Conservation (phyloP, 257 asterid genomes). For the Eucommia ulmoides region DNA sequence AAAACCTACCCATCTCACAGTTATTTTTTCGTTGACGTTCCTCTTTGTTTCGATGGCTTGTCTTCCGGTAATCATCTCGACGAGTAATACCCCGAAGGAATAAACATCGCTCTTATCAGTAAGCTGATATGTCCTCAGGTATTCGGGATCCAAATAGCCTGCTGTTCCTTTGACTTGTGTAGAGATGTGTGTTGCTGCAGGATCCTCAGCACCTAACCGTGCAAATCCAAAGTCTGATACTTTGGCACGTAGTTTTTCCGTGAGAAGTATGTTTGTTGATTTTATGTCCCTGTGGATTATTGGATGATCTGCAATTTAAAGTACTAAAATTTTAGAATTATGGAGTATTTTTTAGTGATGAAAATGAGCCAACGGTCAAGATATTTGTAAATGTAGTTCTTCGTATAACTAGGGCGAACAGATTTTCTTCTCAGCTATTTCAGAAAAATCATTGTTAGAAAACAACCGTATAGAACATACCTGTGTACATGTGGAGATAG, state of each 20-base stretch:
- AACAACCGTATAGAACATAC: no score
- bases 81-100: slow-evolving; percentile 65
- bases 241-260: slow-evolving; percentile 54
- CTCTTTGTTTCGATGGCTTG: slow-evolving; percentile 39
- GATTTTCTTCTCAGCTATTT: no score
- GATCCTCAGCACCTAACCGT: slow-evolving; percentile 34
- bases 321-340: background rate
- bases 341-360: background rate
- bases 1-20: slow-evolving; percentile 49
- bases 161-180: slow-evolving; percentile 69
- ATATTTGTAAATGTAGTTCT: no score
- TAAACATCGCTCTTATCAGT: slow-evolving; percentile 70
- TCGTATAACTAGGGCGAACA: no score
- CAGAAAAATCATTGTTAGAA: no score
- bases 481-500: slow-evolving; percentile 63
- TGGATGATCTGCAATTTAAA: slow-evolving; percentile 44
- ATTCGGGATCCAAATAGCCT: slow-evolving; percentile 74
- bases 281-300: slow-evolving; percentile 71
- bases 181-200: slow-evolving; percentile 40
- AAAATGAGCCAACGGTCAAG: no score
- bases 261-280: slow-evolving; percentile 55
- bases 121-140: slow-evolving; percentile 44
- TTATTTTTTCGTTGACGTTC: slow-evolving; percentile 26
- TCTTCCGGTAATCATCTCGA: slow-evolving; percentile 56
- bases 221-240: slow-evolving; percentile 79